A percentile compares a stretch with the other conserved stretches of the same genome.
phyloP scores from a whole-genome alignment of 2,329 filamentous ascomycete genomes.

The Xylariaceae sp. region DNA sequence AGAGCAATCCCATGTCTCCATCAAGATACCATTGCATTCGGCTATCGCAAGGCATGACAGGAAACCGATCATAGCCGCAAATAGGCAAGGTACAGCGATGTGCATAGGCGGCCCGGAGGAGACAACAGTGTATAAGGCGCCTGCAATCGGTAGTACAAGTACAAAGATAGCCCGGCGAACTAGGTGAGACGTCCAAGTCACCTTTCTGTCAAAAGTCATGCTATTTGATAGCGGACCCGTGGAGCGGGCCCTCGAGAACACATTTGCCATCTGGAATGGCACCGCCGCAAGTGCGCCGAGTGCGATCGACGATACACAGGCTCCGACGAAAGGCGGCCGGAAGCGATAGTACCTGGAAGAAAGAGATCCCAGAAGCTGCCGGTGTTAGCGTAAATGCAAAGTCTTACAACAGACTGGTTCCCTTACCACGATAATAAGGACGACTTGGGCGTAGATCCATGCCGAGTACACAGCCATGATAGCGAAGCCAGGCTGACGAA shows the following conservation, averaged over 20 bases:
- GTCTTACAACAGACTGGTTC: background rate
- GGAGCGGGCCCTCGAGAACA: constrained; percentile 67
- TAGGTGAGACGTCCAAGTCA: constrained; percentile 74
- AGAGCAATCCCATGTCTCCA: constrained; percentile 82
- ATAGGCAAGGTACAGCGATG: constrained; percentile 65
- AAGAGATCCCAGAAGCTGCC: constrained; percentile 67
- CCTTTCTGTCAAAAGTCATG: constrained; percentile 65
- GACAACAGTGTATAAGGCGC: constrained; percentile 67
- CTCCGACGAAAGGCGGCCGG: constrained; percentile 65
- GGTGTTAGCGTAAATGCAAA: constrained; percentile 1
- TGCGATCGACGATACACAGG: constrained; percentile 66
- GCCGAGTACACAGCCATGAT: constrained; percentile 71
- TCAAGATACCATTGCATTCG: constrained; percentile 75
- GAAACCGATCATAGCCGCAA: constrained; percentile 69
- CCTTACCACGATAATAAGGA: constrained; percentile 65
- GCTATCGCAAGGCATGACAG: constrained; percentile 73
- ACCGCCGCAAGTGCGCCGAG: constrained; percentile 71
- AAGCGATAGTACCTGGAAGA: constrained; percentile 69
- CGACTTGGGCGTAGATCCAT: constrained; percentile 79
- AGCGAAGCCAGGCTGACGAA: constrained; percentile 73
- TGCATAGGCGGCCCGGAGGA: constrained; percentile 64
- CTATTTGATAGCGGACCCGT: constrained; percentile 63
- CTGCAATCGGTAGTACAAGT: constrained; percentile 66
- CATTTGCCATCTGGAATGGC: constrained; percentile 72
- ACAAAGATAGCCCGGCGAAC: constrained; percentile 70